Base-by-base conservation (phyloP, 2,329 filamentous ascomycete genomes). In the Corynespora cassiicola region DNA sequence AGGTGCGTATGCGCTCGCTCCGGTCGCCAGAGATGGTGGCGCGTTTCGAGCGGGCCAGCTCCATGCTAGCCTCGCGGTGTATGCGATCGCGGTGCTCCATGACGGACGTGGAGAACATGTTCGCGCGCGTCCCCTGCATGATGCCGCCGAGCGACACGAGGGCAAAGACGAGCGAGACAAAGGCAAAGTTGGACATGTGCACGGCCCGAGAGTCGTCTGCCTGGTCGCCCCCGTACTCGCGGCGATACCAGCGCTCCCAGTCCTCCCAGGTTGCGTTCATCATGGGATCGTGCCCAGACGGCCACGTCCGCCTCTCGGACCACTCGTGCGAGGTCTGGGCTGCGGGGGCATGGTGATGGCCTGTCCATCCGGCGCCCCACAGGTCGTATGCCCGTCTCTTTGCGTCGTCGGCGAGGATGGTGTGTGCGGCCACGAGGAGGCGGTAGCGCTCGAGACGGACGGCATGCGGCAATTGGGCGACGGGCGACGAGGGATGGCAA, bases 251-350 rank as follows among this genome's bases (percentile, higher is more conserved):
- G 28, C 78, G 78, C 72, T 96, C 89, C 91, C 91, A 96, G 66
- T 99, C 94, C 65, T 99, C 94, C 94, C 94, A 99, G 0, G 94
- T 97, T 1, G 90, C 94, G 65, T 97, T 97, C 54, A 74, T 66
- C 31, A 85, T 80, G 3, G 77, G 65, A 62, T 72, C 56, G 59
- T 73, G 51, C 45, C 71, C 52, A 50, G 63, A 46, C 51, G 59
- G 34, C 70, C 68, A 57, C 48, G 61, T 31, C 48, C 47, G 40
- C 10, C 58, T 48, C 55, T 66, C 52, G 6, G 47, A 43, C 52
- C 43, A 65, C 26, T 53, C 54, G 47, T 54, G 42, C 46, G 54
- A 34, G 9, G 33, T 19, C 41, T 50, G 45, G 45, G 51, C 42
- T 15, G 48, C 23, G 45, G 61, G 39, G 17, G 49, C 45, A 34